phyloP scores from a whole-genome alignment of 2,329 filamentous ascomycete species.

The Colletotrichum caudatum region DNA sequence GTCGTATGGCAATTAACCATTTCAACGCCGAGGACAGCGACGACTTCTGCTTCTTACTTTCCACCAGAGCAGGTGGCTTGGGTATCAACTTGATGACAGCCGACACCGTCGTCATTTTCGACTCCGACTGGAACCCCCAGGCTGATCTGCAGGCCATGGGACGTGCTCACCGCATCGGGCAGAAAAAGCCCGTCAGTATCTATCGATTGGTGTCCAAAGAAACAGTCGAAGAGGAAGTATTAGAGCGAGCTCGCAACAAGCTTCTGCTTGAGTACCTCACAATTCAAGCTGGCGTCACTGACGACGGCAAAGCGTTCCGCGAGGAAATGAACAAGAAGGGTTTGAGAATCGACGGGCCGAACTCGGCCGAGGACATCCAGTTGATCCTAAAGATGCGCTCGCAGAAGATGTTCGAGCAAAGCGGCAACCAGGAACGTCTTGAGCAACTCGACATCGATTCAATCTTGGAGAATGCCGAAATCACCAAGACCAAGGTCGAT shows the following conservation, averaged over 20 bases:
- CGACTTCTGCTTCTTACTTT: constrained; percentile 96
- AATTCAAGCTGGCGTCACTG: constrained; percentile 95
- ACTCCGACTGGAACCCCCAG: constrained; percentile 99
- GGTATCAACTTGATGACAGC: constrained; percentile 99
- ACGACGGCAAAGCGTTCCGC: constrained; percentile 85
- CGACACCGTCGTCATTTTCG: constrained; percentile 97
- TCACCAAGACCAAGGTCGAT: constrained; percentile 95
- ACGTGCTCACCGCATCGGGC: constrained; percentile 95
- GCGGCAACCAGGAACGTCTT: constrained; percentile 93
- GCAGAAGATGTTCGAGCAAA: constrained; percentile 99
- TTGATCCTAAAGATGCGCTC: constrained; percentile 96
- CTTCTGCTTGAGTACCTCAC: constrained; percentile 97
- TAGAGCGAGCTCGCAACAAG: constrained; percentile 97
- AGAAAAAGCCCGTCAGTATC: constrained; percentile 95
- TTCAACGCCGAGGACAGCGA: constrained; percentile 97
- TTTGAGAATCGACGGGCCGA: constrained; percentile 81
- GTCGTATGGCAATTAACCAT: constrained; percentile 95
- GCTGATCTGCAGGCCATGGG: constrained; percentile 99
- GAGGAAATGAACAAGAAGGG: constrained; percentile 84
- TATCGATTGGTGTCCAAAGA: constrained; percentile 98
- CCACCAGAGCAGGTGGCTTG: constrained; percentile 94
- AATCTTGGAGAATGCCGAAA: constrained; percentile 94
- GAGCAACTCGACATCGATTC: constrained; percentile 98
- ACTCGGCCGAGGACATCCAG: constrained; percentile 93
- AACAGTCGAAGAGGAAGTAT: constrained; percentile 96